Evolutionary conservation across 495 filamentous ascomycete species (phyloP).

Genomic region (Penicillium maclennaniae): DNA sequence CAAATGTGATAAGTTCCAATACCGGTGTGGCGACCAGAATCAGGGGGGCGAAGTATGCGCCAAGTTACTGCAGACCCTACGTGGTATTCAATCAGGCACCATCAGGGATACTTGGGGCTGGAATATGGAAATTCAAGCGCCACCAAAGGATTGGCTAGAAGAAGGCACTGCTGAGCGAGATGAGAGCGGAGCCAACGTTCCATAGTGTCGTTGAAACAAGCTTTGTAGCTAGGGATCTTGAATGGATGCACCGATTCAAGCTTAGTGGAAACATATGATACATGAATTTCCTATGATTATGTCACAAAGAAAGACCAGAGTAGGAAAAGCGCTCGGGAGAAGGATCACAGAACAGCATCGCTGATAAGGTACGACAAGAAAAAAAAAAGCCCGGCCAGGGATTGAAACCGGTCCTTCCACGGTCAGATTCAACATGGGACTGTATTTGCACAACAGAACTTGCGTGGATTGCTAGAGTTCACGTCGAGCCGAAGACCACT

Average conservation of each 20-base stretch:
- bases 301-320: too few species aligned
- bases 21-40: conserved; percentile 55
- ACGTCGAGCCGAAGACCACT: too few species aligned
- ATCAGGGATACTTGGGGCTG: conserved; percentile 73
- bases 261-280: neutral
- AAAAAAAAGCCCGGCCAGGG: too few species aligned
- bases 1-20: conserved; percentile 62
- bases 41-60: conserved; percentile 70
- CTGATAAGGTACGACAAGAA: too few species aligned
- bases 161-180: conserved; percentile 22
- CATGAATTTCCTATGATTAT: too few species aligned
- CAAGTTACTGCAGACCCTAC: conserved; percentile 68
- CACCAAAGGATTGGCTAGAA: conserved; percentile 32
- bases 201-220: conserved; percentile 5
- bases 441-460: neutral
- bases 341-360: too few species aligned
- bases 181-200: conserved; percentile 27
- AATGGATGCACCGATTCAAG: neutral
- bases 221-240: neutral
- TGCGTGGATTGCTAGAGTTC: conserved; percentile 6
- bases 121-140: conserved; percentile 42
- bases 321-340: too few species aligned
- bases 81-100: conserved; percentile 81
- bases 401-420: too few species aligned
- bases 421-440: too few species aligned